Conservation (phyloP, 2,329 filamentous ascomycete genomes). For the Ceratocystis variospora region DNA sequence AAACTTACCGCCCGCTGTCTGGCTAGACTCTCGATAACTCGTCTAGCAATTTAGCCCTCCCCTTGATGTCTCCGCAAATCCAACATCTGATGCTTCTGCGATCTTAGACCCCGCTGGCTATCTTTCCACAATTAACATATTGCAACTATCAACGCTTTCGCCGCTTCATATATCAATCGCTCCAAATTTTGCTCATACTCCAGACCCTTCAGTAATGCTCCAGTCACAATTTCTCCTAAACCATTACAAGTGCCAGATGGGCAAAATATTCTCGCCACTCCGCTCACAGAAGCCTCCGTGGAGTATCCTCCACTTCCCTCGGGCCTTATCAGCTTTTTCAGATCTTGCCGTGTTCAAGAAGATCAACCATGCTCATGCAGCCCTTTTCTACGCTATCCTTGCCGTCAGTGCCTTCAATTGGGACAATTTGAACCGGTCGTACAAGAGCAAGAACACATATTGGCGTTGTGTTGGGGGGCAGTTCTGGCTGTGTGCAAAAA, state of each 20-base stretch:
- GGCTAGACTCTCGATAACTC: not conserved
- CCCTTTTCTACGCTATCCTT: conserved; percentile 28
- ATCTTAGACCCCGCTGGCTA: not conserved
- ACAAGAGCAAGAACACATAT: conserved; percentile 14
- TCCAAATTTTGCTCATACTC: not conserved
- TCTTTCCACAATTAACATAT: not conserved
- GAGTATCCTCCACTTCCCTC: conserved; percentile 30
- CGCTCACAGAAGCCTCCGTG: conserved; percentile 30
- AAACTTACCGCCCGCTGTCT: not conserved
- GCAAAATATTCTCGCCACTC: conserved; percentile 28
- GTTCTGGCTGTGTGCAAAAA: conserved; percentile 24
- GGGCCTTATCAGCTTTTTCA: conserved; percentile 27
- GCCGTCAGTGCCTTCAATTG: conserved; percentile 30
- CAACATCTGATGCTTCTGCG: not conserved
- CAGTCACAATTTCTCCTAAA: conserved; percentile 25
- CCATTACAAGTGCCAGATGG: conserved; percentile 28
- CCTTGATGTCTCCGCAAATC: not conserved
- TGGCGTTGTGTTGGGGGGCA: conserved; percentile 24
- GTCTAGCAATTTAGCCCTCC: not conserved
- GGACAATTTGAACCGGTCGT: conserved; percentile 23
- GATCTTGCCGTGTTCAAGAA: conserved; percentile 27
- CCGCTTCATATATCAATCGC: not conserved
- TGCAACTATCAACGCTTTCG: not conserved
- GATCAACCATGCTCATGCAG: conserved; percentile 27
- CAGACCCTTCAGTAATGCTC: not conserved